Evolutionary conservation across 2,329 filamentous ascomycete genomes (phyloP), one percentile per base, ranked within the genome.

Genomic region (Colletotrichum caudatum): DNA sequence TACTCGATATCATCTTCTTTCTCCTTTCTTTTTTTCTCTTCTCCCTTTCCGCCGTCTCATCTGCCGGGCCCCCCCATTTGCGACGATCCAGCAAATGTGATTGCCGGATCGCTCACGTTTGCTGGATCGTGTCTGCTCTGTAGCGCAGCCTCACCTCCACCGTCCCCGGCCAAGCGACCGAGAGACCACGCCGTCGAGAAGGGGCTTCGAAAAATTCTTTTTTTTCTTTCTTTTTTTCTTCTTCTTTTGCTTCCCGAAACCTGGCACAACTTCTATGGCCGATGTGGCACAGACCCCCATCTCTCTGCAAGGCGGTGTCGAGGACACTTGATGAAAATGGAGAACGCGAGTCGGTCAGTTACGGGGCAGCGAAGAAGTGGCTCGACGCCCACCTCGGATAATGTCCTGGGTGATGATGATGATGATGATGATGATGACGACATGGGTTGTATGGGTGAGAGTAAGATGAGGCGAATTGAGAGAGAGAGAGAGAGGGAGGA

Each of bases 81-180:
- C 35, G 48, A 26, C 39, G 20, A 20, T 29, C 46, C n/a, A 14
- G 26, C 58, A 54, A 46, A 39, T 20, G 26, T 46, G 56, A 70
- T 57, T 66, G 64, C 68, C 68, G 68, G 29, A 33, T 26, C 39
- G 12, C n/a, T n/a, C n/a, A n/a, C n/a, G n/a, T n/a, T n/a, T n/a
- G n/a, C n/a, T n/a, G n/a, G n/a, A n/a, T n/a, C n/a, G n/a, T n/a
- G n/a, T 57, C 57, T 48, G 23, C 39, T 53, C 5, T 29, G n/a
- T 66, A 61, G 67, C 39, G n/a, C 54, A 29, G 44, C 53, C 41
- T 44, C 41, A 20, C 11, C 41, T 44, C 18, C 37, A 29, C 29
- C 29, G 5, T 4, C 56, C 16, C 44, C 53, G 23, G 56, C 39
- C 67, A 48, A 23, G 44, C 26, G 56, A 14, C 41, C 44, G 33